Conservation (phyloP, 2,329 filamentous ascomycete species). For the Phoma herbarum region DNA sequence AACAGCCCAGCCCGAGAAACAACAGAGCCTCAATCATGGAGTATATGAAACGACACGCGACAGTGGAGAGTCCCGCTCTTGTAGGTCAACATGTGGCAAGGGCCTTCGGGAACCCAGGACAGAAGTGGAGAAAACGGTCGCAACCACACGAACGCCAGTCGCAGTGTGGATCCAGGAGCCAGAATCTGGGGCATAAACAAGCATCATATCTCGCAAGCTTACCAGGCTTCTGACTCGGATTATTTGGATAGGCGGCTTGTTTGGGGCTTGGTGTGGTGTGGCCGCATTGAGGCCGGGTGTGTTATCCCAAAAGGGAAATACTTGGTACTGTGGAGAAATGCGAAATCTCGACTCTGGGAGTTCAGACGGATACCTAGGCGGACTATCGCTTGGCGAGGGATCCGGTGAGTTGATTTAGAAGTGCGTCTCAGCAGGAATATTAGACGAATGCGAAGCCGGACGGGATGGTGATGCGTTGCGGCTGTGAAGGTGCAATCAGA, state of each 20-base stretch:
- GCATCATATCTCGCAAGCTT: conserved; percentile 5
- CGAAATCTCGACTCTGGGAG: neutral
- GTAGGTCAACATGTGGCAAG: conserved; percentile 11
- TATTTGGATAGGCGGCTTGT: neutral
- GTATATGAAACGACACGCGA: conserved; percentile 5
- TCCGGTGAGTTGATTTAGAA: conserved; percentile 3
- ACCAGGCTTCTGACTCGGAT: neutral
- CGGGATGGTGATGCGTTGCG: neutral
- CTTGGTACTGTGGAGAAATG: conserved; percentile 7
- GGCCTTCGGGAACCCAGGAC: conserved; percentile 13
- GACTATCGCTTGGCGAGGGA: conserved; percentile 1
- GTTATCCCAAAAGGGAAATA: conserved; percentile 20
- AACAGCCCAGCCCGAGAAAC: conserved; percentile 10
- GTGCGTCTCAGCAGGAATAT: neutral
- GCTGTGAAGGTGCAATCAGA: neutral
- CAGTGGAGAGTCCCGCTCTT: conserved; percentile 15
- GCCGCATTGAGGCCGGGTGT: conserved; percentile 3
- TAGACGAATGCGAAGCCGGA: neutral
- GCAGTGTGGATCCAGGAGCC: neutral
- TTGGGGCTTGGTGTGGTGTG: neutral
- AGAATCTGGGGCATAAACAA: conserved; percentile 7
- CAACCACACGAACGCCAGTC: neutral
- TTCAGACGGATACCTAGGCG: neutral
- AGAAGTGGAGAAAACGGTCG: conserved; percentile 23
- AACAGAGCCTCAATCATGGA: conserved; percentile 4